These are phyloP conservation scores for Stentor roeselii DNA, from an alignment of 73 alveolate genomes.

Conservation along the genomic window DNA sequence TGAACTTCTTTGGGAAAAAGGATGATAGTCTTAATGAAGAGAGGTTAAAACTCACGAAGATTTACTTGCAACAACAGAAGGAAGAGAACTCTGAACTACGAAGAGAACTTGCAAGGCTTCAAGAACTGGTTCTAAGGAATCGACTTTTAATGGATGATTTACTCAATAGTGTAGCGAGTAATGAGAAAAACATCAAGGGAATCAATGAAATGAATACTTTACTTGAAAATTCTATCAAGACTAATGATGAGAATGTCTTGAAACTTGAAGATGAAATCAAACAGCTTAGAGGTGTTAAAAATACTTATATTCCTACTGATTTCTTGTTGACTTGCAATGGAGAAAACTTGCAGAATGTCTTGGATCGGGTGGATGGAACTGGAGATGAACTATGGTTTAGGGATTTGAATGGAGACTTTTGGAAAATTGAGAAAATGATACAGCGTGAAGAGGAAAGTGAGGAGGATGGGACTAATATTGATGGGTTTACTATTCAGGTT, in stretches of 20 bases:
- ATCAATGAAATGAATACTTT: not conserved
- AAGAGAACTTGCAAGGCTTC: not conserved
- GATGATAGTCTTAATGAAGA: not conserved
- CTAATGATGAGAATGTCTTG: not conserved
- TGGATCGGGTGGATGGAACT: not conserved
- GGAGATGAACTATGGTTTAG: not conserved
- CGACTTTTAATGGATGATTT: not conserved
- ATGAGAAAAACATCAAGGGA: not conserved
- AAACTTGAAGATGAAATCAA: not conserved
- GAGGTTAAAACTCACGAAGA: not conserved
- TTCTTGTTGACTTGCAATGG: not conserved
- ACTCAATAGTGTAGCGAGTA: not conserved
- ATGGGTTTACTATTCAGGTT: too few species aligned
- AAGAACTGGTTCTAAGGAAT: not conserved
- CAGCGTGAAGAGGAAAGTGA: not conserved
- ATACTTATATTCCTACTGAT: not conserved
- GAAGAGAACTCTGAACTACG: conserved; percentile 12
- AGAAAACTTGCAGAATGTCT: not conserved
- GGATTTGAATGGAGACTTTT: not conserved
- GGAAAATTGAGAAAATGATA: not conserved
- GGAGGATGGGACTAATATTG: not conserved
- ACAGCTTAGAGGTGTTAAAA: not conserved
- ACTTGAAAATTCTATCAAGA: not conserved
- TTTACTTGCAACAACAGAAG: not conserved
- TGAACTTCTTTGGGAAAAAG: not conserved